Evolutionary conservation across 441 rosid genomes (phyloP), one percentile per base, ranked within the genome.

Genomic region (Gossypium gossypioides): DNA sequence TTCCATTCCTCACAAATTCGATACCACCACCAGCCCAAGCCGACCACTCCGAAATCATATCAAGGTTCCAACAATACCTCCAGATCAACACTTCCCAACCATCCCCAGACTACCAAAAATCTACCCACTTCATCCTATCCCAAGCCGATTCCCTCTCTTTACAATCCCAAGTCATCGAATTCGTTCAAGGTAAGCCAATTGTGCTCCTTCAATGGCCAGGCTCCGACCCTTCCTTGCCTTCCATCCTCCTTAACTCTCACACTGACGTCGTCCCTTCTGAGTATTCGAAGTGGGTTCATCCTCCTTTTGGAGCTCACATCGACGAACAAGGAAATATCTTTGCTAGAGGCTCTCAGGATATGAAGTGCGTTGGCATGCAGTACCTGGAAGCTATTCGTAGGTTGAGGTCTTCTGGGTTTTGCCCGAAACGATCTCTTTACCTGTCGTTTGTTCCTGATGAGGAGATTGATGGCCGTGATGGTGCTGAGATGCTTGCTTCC

Each of bases 281-380:
- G 83, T 81, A 77, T 2, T 76, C 82, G 67, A 92, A 95, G 81
- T 95, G 99, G 97, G 50, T 52, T 46, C 87, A 88, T 75, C 91
- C 79, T 32, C 96, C 97, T 0, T 87, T 92, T 75, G 80, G 68
- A 1, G 96, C 94, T 67, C 91, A 88, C 81, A 44, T 92, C 72
- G 99, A 92, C 82, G 85, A 80, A 16, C n/a, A 22, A 0, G 99
- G 96, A 0, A 70, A 87, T 64, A 88, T 95, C 72, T 92, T 75
- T 32, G 99, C 95, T 52, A 80, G 97, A 78, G 97, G 99, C 27
- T 88, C 97, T 0, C 99, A 94, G 86, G 97, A 94, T 76, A 94
- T 92, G 97, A 95, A 95, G 85, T 94, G 99, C 72, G 97, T 94
- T 29, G 96, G 97, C 9, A 85, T 83, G 92, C 99, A 92, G 89